Evolutionary conservation across 225 moss, liverwort and hornwort genomes (phyloP).

Genomic region (Sphagnum contortum): DNA sequence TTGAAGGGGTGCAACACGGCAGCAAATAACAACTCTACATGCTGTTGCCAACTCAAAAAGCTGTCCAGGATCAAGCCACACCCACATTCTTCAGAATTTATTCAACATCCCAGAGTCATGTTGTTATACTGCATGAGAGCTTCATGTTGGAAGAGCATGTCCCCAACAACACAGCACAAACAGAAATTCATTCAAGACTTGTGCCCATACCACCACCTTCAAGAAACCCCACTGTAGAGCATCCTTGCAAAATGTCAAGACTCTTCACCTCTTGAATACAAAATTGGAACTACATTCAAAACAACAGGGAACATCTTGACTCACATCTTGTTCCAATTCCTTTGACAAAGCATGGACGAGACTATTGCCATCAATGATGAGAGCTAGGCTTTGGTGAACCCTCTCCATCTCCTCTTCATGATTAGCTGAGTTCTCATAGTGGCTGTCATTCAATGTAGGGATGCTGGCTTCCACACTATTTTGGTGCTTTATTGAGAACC

Average conservation of each 20-base stretch:
- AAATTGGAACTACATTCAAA: too few species aligned
- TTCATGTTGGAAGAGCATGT: too few species aligned
- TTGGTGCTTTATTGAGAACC: constrained; percentile 17
- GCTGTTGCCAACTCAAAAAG: constrained; percentile 70
- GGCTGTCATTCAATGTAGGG: neutral
- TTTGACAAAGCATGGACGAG: constrained; percentile 64
- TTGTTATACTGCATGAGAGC: too few species aligned
- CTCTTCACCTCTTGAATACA: too few species aligned
- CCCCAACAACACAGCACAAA: too few species aligned
- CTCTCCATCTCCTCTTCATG: neutral
- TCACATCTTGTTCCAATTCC: constrained; percentile 65
- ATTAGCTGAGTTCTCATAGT: neutral
- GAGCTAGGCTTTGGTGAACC: constrained; percentile 22
- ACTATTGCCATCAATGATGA: constrained; percentile 89
- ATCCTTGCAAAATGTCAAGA: too few species aligned
- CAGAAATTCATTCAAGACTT: too few species aligned
- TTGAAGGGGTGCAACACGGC: constrained; percentile 88
- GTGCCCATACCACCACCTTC: too few species aligned
- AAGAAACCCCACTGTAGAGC: too few species aligned
- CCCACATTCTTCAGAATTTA: too few species aligned
- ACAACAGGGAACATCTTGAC: neutral
- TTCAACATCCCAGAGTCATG: too few species aligned
- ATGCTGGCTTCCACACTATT: constrained; percentile 9
- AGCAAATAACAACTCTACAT: constrained; percentile 82
- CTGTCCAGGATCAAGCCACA: constrained; percentile 15